These are phyloP conservation scores for Asterochloris sp. DNA, from an alignment of 139 green algal genomes.

Conservation along the genomic window DNA sequence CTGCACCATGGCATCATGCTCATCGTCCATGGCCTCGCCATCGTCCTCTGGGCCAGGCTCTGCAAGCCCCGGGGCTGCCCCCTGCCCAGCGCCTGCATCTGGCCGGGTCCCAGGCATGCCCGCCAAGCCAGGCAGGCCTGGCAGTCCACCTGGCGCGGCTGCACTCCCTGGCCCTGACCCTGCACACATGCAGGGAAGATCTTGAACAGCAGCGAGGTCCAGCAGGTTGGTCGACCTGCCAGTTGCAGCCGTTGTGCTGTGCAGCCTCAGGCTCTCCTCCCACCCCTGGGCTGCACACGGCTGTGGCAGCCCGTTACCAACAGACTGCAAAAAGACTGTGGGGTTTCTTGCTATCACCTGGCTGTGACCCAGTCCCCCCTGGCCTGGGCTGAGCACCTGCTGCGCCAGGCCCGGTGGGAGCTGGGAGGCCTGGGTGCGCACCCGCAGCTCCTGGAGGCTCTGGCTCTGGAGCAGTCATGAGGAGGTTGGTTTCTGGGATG, in stretches of 20 bases:
- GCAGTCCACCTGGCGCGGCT: too few species aligned
- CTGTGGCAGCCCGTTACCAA: background rate
- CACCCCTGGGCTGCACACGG: background rate
- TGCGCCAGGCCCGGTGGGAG: background rate
- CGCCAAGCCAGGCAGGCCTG: too few species aligned
- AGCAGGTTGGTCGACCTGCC: background rate
- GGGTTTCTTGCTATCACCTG: background rate
- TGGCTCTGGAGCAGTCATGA: too few species aligned
- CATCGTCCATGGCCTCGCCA: background rate
- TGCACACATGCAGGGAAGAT: too few species aligned
- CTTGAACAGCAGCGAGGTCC: too few species aligned
- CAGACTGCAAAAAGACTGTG: background rate
- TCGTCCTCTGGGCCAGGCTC: too few species aligned
- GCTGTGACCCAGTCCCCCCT: background rate
- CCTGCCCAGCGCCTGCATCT: too few species aligned
- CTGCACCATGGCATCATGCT: background rate
- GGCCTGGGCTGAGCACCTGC: background rate
- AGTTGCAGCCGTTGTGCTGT: conserved; percentile 10
- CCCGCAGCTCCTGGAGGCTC: too few species aligned
- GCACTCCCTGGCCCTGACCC: too few species aligned
- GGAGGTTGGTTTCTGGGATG: too few species aligned
- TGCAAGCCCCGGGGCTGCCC: too few species aligned
- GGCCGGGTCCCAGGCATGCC: too few species aligned
- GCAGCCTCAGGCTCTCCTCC: background rate
- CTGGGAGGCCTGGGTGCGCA: background rate